phyloP scores from a whole-genome alignment of 768 basidiomycete species.

The Macrocybe gigantea region DNA sequence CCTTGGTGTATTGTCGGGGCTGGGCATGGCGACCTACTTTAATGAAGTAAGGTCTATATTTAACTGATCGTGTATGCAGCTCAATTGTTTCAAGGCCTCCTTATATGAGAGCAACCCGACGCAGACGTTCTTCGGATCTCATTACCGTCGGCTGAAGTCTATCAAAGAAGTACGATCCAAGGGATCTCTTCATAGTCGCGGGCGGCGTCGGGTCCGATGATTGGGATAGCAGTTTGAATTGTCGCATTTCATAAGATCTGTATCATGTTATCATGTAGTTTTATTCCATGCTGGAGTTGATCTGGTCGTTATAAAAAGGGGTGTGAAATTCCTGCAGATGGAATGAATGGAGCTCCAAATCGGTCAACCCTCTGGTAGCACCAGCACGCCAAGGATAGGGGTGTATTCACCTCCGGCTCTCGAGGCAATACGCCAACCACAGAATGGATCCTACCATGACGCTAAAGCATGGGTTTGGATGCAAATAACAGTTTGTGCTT shows the following conservation, averaged over 20 bases:
- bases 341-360: no score
- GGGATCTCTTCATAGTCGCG: constrained; percentile 36
- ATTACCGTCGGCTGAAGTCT: constrained; percentile 30
- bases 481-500: no score
- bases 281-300: no score
- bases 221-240: constrained; percentile 27
- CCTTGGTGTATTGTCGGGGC: constrained; percentile 16
- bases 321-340: no score
- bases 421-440: no score
- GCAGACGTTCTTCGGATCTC: constrained; percentile 38
- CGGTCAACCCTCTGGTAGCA: no score
- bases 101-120: constrained; percentile 33
- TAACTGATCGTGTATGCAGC: neutral
- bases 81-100: constrained; percentile 28
- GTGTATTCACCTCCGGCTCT: no score
- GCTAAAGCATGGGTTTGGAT: no score
- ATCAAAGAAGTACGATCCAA: constrained; percentile 44
- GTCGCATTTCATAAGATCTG: neutral
- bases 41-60: constrained; percentile 35
- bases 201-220: constrained; percentile 46
- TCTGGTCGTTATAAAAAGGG: no score
- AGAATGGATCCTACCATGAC: no score
- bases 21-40: constrained; percentile 37
- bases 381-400: no score
- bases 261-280: no score